Evolutionary conservation across 805 yeast genomes (phyloP).

Genomic region (Candida germanica): DNA sequence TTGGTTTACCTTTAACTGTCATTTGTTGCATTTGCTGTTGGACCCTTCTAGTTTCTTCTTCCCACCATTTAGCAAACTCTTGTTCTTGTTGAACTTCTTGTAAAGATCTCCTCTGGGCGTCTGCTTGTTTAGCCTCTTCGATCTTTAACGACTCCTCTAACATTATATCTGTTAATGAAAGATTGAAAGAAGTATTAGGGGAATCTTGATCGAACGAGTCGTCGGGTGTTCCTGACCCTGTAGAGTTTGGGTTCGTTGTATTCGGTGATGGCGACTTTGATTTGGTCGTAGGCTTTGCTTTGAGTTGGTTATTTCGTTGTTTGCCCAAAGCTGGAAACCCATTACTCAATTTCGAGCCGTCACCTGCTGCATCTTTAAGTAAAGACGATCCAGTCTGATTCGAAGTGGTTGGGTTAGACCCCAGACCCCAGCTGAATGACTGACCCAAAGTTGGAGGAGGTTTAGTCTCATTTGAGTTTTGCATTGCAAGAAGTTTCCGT

Average conservation of each 20-base stretch:
- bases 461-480: not conserved
- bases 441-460: not conserved
- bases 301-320: no score
- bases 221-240: not conserved
- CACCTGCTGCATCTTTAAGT: not conserved
- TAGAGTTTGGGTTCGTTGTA: not conserved
- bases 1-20: constrained; percentile 6
- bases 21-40: constrained; percentile 38
- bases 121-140: constrained; percentile 26
- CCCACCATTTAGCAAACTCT: constrained; percentile 88
- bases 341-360: not conserved
- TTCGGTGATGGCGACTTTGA: constrained; percentile 4
- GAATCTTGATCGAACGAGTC: not conserved
- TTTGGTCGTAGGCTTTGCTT: not conserved
- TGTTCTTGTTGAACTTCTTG: constrained; percentile 78
- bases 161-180: constrained; percentile 42
- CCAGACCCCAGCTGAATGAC: constrained; percentile 2
- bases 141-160: constrained; percentile 43
- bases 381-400: not conserved
- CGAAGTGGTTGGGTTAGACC: not conserved
- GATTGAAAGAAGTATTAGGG: constrained; percentile 1
- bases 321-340: constrained; percentile 4
- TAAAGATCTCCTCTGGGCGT: constrained; percentile 41
- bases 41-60: constrained; percentile 65
- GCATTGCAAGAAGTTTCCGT: constrained; percentile 40